phyloP scores from a whole-genome alignment of 257 asterid genomes.

The Scutellaria barbata region DNA sequence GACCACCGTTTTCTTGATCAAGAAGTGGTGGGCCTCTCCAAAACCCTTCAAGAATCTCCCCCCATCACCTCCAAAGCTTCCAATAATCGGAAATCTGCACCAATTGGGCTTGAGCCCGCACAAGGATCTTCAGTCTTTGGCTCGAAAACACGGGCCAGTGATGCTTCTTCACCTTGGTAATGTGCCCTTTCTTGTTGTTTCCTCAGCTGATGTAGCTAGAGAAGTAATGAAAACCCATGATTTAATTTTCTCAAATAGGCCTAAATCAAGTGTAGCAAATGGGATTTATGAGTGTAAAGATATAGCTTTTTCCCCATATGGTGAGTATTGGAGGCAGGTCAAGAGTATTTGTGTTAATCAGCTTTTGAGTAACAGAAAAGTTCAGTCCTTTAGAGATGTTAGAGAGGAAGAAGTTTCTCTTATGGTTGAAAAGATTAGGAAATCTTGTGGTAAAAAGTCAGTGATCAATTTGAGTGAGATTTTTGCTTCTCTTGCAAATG shows the following conservation, averaged over 20 bases:
- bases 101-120: constrained; percentile 52
- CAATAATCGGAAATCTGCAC: constrained; percentile 53
- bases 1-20: constrained; percentile 32
- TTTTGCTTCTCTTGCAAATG: constrained; percentile 45
- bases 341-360: constrained; percentile 48
- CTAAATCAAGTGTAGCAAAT: constrained; percentile 47
- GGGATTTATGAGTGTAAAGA: constrained; percentile 50
- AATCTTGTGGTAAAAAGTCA: constrained; percentile 3
- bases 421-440: constrained; percentile 41
- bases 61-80: constrained; percentile 55
- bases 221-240: constrained; percentile 55
- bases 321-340: constrained; percentile 55
- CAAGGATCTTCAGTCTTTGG: constrained; percentile 37
- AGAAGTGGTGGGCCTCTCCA: constrained; percentile 13
- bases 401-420: constrained; percentile 47
- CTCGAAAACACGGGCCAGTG: constrained; percentile 48
- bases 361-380: constrained; percentile 47
- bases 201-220: constrained; percentile 45
- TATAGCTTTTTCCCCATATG: constrained; percentile 50
- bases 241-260: constrained; percentile 51
- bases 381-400: constrained; percentile 47
- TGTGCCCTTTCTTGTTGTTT: constrained; percentile 47
- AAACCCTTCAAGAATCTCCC: constrained; percentile 45
- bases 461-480: constrained; percentile 45
- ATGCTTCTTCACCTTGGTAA: constrained; percentile 56